Evolutionary conservation across 768 basidiomycete species (phyloP).

Genomic region (Thelephora ganbajun): DNA sequence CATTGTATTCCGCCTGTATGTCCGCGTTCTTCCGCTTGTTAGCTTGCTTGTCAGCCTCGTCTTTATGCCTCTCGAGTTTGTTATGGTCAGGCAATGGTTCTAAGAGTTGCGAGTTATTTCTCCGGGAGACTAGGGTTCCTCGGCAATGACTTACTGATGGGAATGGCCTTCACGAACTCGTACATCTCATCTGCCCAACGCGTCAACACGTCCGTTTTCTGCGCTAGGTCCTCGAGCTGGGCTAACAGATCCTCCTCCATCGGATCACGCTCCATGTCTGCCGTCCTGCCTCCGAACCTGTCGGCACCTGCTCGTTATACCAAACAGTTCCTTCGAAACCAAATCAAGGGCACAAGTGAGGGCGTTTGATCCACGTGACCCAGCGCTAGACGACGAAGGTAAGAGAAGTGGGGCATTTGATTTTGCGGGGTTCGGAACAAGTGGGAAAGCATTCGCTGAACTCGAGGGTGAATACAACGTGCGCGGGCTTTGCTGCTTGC

Average conservation of each 20-base stretch:
- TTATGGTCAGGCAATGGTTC: constrained; percentile 72
- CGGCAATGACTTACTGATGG: constrained; percentile 48
- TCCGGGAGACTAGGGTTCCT: neutral
- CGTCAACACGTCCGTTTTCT: constrained; percentile 89
- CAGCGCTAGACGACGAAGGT: constrained; percentile 46
- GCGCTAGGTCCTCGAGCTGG: constrained; percentile 75
- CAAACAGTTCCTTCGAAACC: constrained; percentile 73
- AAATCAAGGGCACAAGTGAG: constrained; percentile 67
- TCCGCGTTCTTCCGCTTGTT: constrained; percentile 57
- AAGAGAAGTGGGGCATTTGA: constrained; percentile 37
- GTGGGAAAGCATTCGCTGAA: constrained; percentile 51
- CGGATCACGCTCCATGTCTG: constrained; percentile 38
- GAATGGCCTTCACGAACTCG: constrained; percentile 72
- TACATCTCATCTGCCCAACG: constrained; percentile 95
- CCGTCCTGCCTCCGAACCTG: constrained; percentile 17
- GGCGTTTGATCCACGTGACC: constrained; percentile 55
- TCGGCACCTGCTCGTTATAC: constrained; percentile 27
- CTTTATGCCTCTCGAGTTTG: constrained; percentile 57
- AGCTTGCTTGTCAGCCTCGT: constrained; percentile 61
- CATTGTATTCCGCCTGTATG: constrained; percentile 69
- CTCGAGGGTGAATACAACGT: too few species aligned
- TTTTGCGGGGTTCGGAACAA: constrained; percentile 39
- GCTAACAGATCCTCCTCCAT: constrained; percentile 74
- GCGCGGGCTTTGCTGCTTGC: too few species aligned
- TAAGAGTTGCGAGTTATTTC: constrained; percentile 17